Evolutionary conservation across 2,329 filamentous ascomycete genomes (phyloP).

Genomic region (Ceratocystis colombiana): DNA sequence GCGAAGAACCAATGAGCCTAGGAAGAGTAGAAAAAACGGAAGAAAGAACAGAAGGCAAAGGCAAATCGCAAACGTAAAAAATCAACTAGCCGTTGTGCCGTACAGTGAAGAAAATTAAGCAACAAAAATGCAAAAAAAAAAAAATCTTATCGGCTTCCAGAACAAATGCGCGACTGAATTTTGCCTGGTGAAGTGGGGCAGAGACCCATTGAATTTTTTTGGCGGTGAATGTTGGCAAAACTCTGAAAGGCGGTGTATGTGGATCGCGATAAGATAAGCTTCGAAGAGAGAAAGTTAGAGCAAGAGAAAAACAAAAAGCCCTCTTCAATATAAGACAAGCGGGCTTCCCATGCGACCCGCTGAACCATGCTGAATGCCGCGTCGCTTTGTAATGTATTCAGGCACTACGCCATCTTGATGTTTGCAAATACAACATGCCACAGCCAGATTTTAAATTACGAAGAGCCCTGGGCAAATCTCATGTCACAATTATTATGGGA

Average conservation of each 20-base stretch:
- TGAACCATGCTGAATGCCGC: no score
- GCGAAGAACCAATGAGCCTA: neutral
- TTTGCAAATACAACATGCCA: no score
- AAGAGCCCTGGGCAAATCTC: no score
- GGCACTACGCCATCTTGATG: no score
- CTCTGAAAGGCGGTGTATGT: constrained; percentile 16
- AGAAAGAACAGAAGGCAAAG: constrained; percentile 3
- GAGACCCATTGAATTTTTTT: constrained; percentile 35
- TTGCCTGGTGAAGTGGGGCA: constrained; percentile 23
- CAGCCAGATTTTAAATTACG: no score
- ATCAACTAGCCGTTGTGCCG: neutral
- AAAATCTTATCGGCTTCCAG: neutral
- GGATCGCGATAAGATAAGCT: constrained; percentile 12
- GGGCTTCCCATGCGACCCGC: no score
- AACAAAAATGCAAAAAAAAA: constrained; percentile 12
- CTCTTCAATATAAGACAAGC: no score
- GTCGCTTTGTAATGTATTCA: no score
- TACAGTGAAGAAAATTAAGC: neutral
- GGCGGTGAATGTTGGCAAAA: constrained; percentile 40
- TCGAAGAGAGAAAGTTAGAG: neutral
- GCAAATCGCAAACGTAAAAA: neutral
- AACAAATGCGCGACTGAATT: constrained; percentile 18
- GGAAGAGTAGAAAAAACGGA: neutral
- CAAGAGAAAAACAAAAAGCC: neutral
- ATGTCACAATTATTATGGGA: no score